Conservation (phyloP, 768 basidiomycete genomes). For the Artomyces pyxidatus region DNA sequence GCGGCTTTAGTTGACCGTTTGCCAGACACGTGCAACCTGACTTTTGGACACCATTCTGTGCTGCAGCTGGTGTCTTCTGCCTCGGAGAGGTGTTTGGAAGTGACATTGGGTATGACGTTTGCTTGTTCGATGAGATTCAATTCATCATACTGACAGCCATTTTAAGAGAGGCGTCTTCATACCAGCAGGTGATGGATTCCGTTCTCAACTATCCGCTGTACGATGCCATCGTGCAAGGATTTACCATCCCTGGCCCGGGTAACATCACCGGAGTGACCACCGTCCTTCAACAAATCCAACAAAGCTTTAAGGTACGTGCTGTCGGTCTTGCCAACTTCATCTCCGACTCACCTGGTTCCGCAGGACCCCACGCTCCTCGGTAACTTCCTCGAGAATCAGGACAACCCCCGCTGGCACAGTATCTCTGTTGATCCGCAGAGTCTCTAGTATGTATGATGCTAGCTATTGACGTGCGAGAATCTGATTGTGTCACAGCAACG, state of each 20-base stretch:
- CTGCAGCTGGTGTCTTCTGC: constrained; percentile 75
- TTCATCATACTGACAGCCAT: too few relatives aligned
- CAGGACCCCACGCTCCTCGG: constrained; percentile 42
- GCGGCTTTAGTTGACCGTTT: constrained; percentile 1
- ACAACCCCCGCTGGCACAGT: constrained; percentile 68
- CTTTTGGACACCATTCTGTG: constrained; percentile 74
- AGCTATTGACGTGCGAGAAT: background rate
- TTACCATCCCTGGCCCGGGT: constrained; percentile 58
- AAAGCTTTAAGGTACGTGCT: constrained; percentile 39
- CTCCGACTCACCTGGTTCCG: too few relatives aligned
- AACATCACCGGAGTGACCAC: constrained; percentile 53
- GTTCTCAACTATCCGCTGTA: constrained; percentile 71
- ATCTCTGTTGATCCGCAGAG: constrained; percentile 64
- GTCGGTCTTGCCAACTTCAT: too few relatives aligned
- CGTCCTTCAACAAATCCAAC: constrained; percentile 44
- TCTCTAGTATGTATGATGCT: constrained; percentile 40
- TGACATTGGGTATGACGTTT: constrained; percentile 45
- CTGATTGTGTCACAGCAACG: constrained; percentile 40
- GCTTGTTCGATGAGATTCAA: too few relatives aligned
- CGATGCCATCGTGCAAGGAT: constrained; percentile 51
- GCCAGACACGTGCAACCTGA: constrained; percentile 54
- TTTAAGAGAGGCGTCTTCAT: constrained; percentile 46
- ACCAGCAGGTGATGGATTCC: constrained; percentile 58
- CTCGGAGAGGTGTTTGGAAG: constrained; percentile 72
- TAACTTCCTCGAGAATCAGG: constrained; percentile 78